Percentiles rank a stretch among this genome's conserved stretches.
These are phyloP conservation scores for Rhizopus stolonifer DNA, from an alignment of 371 early-diverging fungal genomes.

Conservation along the genomic window DNA sequence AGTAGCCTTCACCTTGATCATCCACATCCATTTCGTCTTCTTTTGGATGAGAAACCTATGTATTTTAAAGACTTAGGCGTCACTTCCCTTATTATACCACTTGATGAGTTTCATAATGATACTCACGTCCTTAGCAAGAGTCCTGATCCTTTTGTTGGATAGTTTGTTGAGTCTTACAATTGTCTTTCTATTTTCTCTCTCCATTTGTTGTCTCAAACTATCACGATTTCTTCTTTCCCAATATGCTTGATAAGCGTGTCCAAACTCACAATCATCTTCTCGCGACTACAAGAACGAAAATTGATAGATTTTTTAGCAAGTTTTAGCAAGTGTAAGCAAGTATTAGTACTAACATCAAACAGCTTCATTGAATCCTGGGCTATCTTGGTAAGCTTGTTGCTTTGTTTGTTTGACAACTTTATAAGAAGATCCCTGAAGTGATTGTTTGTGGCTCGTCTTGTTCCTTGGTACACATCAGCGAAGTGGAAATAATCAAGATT, in stretches of 20 bases:
- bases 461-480: neutral
- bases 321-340: constrained; percentile 1
- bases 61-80: constrained; percentile 5
- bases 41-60: constrained; percentile 7
- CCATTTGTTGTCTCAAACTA: neutral
- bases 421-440: constrained; percentile 1
- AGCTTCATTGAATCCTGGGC: neutral
- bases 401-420: constrained; percentile 2
- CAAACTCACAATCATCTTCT: constrained; percentile 1
- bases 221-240: neutral
- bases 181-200: constrained; percentile 4
- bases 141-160: constrained; percentile 1
- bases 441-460: neutral
- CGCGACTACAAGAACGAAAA: constrained; percentile 8
- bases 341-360: constrained; percentile 10
- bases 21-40: neutral
- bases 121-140: neutral
- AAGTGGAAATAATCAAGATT: constrained; percentile 3
- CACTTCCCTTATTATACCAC: constrained; percentile 2
- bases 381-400: constrained; percentile 7
- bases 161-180: neutral
- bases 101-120: constrained; percentile 4
- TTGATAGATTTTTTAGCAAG: constrained; percentile 4
- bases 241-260: neutral
- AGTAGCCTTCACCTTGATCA: neutral